phyloP scores from a whole-genome alignment of 495 filamentous ascomycete genomes.

The Tuber microsphaerosporum region DNA sequence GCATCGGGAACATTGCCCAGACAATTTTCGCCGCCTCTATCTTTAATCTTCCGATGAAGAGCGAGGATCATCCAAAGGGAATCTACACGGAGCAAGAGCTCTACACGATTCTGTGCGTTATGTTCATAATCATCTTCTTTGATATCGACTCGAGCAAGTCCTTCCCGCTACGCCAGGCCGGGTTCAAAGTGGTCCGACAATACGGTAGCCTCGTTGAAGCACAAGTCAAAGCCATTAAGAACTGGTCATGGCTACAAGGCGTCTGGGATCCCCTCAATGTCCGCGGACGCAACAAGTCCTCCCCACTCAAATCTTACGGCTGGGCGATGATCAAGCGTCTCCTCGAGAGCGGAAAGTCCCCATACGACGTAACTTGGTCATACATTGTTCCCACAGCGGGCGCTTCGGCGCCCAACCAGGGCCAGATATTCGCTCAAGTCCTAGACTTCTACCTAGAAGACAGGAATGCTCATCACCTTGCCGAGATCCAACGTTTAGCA shows the following conservation, averaged over 20 bases:
- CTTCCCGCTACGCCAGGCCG: conserved; percentile 56
- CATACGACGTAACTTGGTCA: conserved; percentile 64
- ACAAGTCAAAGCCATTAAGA: conserved; percentile 58
- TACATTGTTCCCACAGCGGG: conserved; percentile 60
- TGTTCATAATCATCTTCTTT: conserved; percentile 53
- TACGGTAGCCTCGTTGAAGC: conserved; percentile 56
- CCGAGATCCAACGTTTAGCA: conserved; percentile 48
- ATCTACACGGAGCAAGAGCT: conserved; percentile 74
- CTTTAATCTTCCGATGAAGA: conserved; percentile 69
- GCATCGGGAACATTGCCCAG: conserved; percentile 63
- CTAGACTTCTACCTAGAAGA: conserved; percentile 64
- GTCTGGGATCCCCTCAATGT: conserved; percentile 39
- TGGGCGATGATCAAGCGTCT: conserved; percentile 62
- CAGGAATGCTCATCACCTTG: conserved; percentile 48
- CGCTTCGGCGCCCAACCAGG: conserved; percentile 62
- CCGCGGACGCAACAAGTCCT: conserved; percentile 47
- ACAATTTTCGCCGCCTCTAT: conserved; percentile 65
- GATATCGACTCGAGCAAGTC: conserved; percentile 49
- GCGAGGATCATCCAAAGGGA: conserved; percentile 58
- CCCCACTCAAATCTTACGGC: conserved; percentile 59
- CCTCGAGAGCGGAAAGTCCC: conserved; percentile 56
- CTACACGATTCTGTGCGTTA: conserved; percentile 63
- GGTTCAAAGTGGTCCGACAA: conserved; percentile 55
- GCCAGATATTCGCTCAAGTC: conserved; percentile 66
- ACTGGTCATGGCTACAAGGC: conserved; percentile 49